Base-by-base conservation (phyloP, 441 rosid genomes). In the Croton setiger region DNA sequence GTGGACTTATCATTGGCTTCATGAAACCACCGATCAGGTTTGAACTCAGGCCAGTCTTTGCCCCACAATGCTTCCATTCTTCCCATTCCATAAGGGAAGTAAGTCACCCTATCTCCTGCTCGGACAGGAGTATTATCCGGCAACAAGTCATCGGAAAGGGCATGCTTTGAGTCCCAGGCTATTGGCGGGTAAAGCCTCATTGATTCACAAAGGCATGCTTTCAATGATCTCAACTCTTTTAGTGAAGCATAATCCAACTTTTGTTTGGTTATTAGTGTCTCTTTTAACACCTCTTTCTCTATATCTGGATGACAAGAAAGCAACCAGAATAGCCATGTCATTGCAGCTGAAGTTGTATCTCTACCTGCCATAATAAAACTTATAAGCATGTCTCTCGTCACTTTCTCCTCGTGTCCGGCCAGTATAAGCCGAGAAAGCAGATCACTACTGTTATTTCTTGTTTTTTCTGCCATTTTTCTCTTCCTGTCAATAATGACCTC, bases 291-390 rank as follows among this genome's bases (percentile, higher is more conserved):
- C 33, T 73, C 73, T 21, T 60, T 57, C 62, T 86, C 83, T 14
- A 80, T 74, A 1, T 63, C 65, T 27, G 81, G 82, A 33, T 78
- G 64, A 0, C 36, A 12, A 0, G 90, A 86, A 0, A 88, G 75
- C 48, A 81, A 60, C 88, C 88, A 88, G 73, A 88, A 84, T 63
- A 86, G 83, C 83, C 85, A 84, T 14, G 79, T 78, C 72, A 88
- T 72, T 52, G 88, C 88, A 7, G 93, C 78, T 1, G 90, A 80
- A 4, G 88, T 86, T 4, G 88, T 88, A 75, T 88, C 93, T 27
- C 93, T 78, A 1, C 93, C 93, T 0, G 93, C 93, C 33, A 88
- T 77, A 60, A 88, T 84, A 77, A 88, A 86, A 72, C 84, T 88
- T 52, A 86, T 84, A 67, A 84, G 75, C 63, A 83, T 86, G 23